Evolutionary conservation across 176 grass and related monocot genomes (phyloP), one percentile per base, ranked within the genome.

Genomic region (Tillandsia leiboldiana): DNA sequence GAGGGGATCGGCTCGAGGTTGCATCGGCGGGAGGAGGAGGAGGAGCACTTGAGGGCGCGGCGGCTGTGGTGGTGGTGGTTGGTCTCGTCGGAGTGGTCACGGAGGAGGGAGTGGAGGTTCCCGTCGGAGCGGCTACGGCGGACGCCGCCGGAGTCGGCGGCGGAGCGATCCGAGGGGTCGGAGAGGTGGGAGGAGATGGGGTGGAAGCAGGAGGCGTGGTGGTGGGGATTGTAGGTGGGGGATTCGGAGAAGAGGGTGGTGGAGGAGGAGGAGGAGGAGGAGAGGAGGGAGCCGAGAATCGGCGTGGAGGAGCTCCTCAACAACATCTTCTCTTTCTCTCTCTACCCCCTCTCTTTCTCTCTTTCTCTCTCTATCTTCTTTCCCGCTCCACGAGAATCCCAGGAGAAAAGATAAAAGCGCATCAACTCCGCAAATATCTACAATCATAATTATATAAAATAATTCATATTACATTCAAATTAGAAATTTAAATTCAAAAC

Each of bases 51-150:
- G 9, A 14, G 2, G 50, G 51, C 68, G 3, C 49, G 76, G 27
- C 20, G 78, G 3, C 23, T 24, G 23, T 70, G 0, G n/a, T n/a
- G n/a, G n/a, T n/a, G n/a, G n/a, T n/a, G n/a, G n/a, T n/a, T n/a
- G n/a, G n/a, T n/a, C 51, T 67, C 76, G 48, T 67, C 80, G 0
- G 73, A 61, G 64, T 61, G 51, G 51, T 68, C 69, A 49, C 71
- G 13, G 1, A 74, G 78, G 1, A 75, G 10, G 2, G 80, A 86
- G 0, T 26, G 51, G 64, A 97, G 74, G 77, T 85, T 92, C 15
- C 84, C 86, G 7, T 87, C 86, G 3, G 94, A 97, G 53, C 70
- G 74, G 56, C 84, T 77, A 22, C 93, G 81, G 10, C 86, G 83
- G 12, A 97, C 51, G 29, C 80, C 75, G 29, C 76, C 29, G 18